Percentiles rank a stretch among this genome's conserved stretches.
These are phyloP conservation scores for Blyttiomyces sp. DNA, from an alignment of 371 early-diverging fungal genomes.

Conservation along the genomic window DNA sequence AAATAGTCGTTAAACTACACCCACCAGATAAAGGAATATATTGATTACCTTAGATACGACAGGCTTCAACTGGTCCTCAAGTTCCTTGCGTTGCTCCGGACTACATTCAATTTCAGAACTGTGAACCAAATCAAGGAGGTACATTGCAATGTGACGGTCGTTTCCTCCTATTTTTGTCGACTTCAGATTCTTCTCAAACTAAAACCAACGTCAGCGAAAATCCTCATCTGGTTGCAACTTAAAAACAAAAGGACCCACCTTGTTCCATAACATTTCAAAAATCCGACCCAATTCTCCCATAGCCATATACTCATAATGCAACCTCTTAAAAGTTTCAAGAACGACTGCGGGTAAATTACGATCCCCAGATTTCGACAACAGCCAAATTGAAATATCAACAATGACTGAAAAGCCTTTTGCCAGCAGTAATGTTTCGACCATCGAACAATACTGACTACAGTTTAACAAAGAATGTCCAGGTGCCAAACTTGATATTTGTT, in stretches of 20 bases:
- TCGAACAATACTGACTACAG: background rate
- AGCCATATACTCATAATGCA: background rate
- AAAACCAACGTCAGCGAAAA: background rate
- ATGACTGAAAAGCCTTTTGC: background rate
- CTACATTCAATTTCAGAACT: background rate
- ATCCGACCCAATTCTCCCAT: background rate
- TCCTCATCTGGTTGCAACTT: too few species aligned
- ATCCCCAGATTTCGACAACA: background rate
- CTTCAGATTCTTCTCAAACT: background rate
- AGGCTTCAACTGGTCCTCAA: too few species aligned
- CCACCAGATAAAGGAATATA: background rate
- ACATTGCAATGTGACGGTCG: background rate
- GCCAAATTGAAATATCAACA: constrained; percentile 4
- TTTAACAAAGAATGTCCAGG: constrained; percentile 4
- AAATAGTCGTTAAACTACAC: background rate
- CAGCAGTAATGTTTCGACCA: background rate
- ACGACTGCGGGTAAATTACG: background rate
- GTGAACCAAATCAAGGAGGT: background rate
- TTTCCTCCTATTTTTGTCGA: background rate
- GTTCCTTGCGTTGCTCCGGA: too few species aligned
- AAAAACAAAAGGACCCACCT: constrained; percentile 1
- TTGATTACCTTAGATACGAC: background rate
- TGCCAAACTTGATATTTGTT: constrained; percentile 6
- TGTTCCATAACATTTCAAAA: background rate
- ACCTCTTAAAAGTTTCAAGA: constrained; percentile 4